Base-by-base conservation (phyloP, 75 land plant species). In the Pinus taeda region DNA sequence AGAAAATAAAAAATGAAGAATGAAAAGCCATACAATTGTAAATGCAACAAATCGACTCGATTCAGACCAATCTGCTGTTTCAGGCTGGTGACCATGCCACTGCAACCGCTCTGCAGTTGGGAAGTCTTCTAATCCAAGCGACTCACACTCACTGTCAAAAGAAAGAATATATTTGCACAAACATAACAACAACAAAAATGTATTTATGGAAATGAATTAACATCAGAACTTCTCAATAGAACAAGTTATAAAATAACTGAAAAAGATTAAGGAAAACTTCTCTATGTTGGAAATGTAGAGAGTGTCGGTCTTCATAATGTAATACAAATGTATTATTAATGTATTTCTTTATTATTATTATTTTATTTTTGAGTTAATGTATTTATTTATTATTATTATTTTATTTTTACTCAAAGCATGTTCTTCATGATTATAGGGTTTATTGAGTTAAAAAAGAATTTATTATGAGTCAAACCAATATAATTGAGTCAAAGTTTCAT, bases 11-110 rank as follows among this genome's bases (percentile, higher is more conserved):
- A 24, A 17, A 65, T 15, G 36, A 18, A 29, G 65, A 57, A 65
- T n/a, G 66, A 59, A 24, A 56, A 30, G 18, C 59, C 79, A 15
- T 87, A 96, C 98, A 89, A 96, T 29, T 4, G 99, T 84, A 67
- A 96, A 96, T 21, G 98, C 99, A n/a, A 96, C 99, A 86, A 94
- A 96, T 63, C 95, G 88, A 77, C 99, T 96, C 4, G 85, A 71
- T 73, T 92, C 88, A 20, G 98, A 90, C 99, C 99, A 96, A 75
- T 96, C 99, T 64, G 99, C 98, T 39, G 36, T 81, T 13, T 83
- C 84, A 42, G 98, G 93, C 55, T 71, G 58, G 75, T 82, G 88
- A 33, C 99, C 99, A 81, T 96, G 99, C 99, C 99, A 96, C 59
- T 90, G 85, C 69, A 96, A 80, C 69, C 91, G 77, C 59, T 96